Percentiles rank a stretch among this genome's conserved stretches.
These are phyloP conservation scores for Cladosporium velox DNA, from an alignment of 2,329 filamentous ascomycete species.

Conservation along the genomic window DNA sequence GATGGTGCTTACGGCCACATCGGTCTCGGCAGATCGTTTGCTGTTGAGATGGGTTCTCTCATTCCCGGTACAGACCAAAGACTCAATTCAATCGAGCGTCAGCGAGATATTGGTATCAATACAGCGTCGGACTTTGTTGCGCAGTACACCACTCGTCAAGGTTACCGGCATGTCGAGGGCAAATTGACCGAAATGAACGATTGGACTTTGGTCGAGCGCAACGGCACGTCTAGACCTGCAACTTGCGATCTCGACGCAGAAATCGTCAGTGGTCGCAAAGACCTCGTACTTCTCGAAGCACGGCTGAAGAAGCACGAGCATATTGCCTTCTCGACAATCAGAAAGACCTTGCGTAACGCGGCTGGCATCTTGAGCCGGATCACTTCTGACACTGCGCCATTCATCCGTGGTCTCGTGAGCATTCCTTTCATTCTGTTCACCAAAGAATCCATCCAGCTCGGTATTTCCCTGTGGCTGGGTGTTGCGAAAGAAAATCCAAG, in stretches of 20 bases:
- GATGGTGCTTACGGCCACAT: constrained; percentile 89
- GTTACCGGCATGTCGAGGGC: constrained; percentile 85
- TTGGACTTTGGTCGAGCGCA: constrained; percentile 36
- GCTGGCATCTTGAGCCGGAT: constrained; percentile 83
- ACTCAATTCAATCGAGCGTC: constrained; percentile 75
- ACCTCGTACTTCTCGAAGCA: constrained; percentile 72
- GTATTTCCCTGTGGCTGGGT: constrained; percentile 92
- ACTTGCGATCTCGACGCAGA: constrained; percentile 5
- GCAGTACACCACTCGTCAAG: constrained; percentile 94
- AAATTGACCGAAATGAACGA: constrained; percentile 30
- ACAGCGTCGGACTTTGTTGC: constrained; percentile 94
- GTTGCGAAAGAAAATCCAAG: constrained; percentile 94
- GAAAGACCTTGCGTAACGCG: constrained; percentile 79
- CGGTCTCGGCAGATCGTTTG: constrained; percentile 89
- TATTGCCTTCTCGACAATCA: constrained; percentile 72
- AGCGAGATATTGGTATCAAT: constrained; percentile 76
- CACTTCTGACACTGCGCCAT: constrained; percentile 67
- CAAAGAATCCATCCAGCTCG: constrained; percentile 92
- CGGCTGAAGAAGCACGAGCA: constrained; percentile 68
- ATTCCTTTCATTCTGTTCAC: constrained; percentile 93
- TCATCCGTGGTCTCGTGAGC: constrained; percentile 83
- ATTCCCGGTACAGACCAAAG: constrained; percentile 86
- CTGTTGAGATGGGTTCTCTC: constrained; percentile 83
- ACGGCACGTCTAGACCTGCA: constrained; percentile 25
- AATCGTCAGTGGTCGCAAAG: constrained; percentile 44